Base-by-base conservation (phyloP, 768 basidiomycete genomes). In the Trametes coccinea region DNA sequence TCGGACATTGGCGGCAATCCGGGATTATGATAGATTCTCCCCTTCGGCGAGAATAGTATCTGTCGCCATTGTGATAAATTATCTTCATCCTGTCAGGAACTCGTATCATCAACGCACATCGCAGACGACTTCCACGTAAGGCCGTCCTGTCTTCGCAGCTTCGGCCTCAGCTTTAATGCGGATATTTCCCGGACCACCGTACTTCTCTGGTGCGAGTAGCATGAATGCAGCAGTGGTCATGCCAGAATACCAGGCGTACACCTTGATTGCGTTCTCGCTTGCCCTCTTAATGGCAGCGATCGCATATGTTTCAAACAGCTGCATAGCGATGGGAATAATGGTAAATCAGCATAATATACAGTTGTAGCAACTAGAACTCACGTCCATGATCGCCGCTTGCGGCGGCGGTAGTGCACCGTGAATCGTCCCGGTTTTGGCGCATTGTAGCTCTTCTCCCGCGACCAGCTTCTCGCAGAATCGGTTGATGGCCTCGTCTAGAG, bases 1-100 rank as follows among this genome's bases (percentile, higher is more conserved):
- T 66, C 63, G 30, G 67, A 67, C 59, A 71, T 68, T 3, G 63
- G 56, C 46, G 70, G 69, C 40, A 71, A 27, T 0, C 67, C 69
- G 2, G 69, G 69, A 2, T 62, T 30, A 0, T 46, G 11, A 5
- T 67, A 44, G 17, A 71, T 34, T 4, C 61, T 37, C 9, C 61
- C 69, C 4, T 44, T 56, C n/a, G 39, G 44, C 1, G 31, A 7
- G 10, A 49, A 57, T 4, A 41, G 34, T 11, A 65, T 17, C 58
- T 66, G 40, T 14, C 1, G 5, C 13, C 29, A 8, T 49, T n/a
- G 41, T 43, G 41, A 43, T 6, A 6, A 13, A 43, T n/a, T 14
- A 8, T 43, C 7, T 16, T 3, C 41, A 30, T 30, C 16, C 31
- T 14, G 33, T 22, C 22, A 22, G 22, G 22, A 22, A 22, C 22